phyloP scores from a whole-genome alignment of 805 yeast genomes.

The Saccharomycopsis sp. region DNA sequence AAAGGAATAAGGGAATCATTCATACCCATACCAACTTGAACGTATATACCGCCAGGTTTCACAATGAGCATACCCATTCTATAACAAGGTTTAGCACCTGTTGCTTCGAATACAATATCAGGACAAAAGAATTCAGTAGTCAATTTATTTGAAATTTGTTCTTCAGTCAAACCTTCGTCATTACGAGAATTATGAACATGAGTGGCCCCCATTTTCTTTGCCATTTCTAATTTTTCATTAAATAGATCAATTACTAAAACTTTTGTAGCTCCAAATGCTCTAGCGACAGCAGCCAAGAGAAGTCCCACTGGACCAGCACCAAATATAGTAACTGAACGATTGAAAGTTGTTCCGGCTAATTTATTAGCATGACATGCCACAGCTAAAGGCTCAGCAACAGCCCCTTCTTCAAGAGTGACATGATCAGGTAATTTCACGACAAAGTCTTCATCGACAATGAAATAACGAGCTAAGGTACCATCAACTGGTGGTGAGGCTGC shows the following conservation, averaged over 20 bases:
- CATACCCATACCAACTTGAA: slow-evolving; percentile 83
- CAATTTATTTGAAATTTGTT: slow-evolving; percentile 19
- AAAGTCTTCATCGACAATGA: slow-evolving; percentile 72
- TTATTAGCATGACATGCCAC: slow-evolving; percentile 81
- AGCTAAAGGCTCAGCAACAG: slow-evolving; percentile 77
- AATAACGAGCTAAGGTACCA: slow-evolving; percentile 74
- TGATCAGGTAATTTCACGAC: slow-evolving; percentile 73
- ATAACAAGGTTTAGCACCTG: slow-evolving; percentile 77
- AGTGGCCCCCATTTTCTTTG: slow-evolving; percentile 60
- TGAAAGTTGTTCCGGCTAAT: slow-evolving; percentile 53
- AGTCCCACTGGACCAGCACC: slow-evolving; percentile 93
- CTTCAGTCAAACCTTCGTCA: slow-evolving; percentile 34
- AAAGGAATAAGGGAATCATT: slow-evolving; percentile 67
- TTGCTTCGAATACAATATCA: slow-evolving; percentile 70
- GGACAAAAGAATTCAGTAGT: slow-evolving; percentile 29
- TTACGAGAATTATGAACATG: slow-evolving; percentile 42
- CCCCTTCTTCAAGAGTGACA: slow-evolving; percentile 79
- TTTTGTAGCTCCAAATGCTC: slow-evolving; percentile 69
- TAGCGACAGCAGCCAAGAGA: slow-evolving; percentile 64
- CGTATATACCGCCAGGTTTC: slow-evolving; percentile 62
- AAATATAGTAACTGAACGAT: slow-evolving; percentile 62
- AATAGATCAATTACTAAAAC: slow-evolving; percentile 66
- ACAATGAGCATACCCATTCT: slow-evolving; percentile 57
- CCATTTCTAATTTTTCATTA: slow-evolving; percentile 60
- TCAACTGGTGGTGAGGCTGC: slow-evolving; percentile 88